Evolutionary conservation across 2,329 filamentous ascomycete species (phyloP).

Genomic region (Phyllosticta citriasiana): DNA sequence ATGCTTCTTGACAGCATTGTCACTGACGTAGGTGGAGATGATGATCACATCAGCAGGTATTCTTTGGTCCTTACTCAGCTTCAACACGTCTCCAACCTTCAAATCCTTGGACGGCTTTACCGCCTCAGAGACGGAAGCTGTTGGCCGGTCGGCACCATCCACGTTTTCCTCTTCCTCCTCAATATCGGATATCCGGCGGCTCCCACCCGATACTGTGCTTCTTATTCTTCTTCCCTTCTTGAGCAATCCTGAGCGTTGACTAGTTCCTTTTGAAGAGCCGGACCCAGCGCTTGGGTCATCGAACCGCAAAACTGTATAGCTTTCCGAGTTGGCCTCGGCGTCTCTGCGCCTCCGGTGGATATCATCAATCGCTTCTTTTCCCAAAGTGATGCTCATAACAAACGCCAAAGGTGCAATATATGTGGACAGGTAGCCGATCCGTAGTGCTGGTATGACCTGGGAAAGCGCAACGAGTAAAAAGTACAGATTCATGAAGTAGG

Average conservation of each 20-base stretch:
- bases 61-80: conserved; percentile 81
- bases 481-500: conserved; percentile 99
- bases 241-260: conserved; percentile 19
- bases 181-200: conserved; percentile 51
- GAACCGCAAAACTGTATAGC: conserved; percentile 69
- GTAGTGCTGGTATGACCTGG: conserved; percentile 77
- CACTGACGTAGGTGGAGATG: conserved; percentile 60
- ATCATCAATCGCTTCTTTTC: conserved; percentile 93
- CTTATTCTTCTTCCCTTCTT: conserved; percentile 22
- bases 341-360: conserved; percentile 77
- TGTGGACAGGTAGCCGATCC: conserved; percentile 89
- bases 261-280: conserved; percentile 12
- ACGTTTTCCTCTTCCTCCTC: conserved; percentile 54
- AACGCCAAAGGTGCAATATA: conserved; percentile 90
- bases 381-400: conserved; percentile 82
- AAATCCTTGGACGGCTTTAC: conserved; percentile 77
- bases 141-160: conserved; percentile 22
- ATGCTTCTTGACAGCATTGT: conserved; percentile 9
- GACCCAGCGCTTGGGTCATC: conserved; percentile 40
- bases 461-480: conserved; percentile 92
- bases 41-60: conserved; percentile 93
- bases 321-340: conserved; percentile 87
- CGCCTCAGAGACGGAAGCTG: conserved; percentile 53
- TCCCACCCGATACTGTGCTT: conserved; percentile 29
- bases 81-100: conserved; percentile 91